Conservation (phyloP, 257 asterid genomes). For the Lycium ferocissimum region DNA sequence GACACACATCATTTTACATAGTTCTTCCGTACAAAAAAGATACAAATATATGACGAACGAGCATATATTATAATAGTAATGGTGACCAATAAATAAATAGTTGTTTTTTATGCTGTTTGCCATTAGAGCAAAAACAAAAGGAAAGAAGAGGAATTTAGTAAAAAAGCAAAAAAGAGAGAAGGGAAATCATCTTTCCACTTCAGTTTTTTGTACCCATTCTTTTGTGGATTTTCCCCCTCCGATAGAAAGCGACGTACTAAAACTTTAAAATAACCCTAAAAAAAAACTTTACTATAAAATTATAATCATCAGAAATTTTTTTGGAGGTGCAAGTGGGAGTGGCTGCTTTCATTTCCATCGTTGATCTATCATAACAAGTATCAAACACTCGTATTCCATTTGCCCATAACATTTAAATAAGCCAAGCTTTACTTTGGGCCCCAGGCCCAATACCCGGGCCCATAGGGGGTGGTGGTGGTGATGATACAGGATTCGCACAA, state of each 20-base stretch:
- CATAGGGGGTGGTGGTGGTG: neutral
- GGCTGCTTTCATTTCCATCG: constrained; percentile 28
- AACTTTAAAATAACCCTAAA: constrained; percentile 7
- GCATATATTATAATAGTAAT: neutral
- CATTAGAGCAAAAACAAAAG: constrained; percentile 20
- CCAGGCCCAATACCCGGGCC: constrained; percentile 17
- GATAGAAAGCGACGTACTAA: constrained; percentile 37
- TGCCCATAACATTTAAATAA: constrained; percentile 1
- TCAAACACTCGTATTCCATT: neutral
- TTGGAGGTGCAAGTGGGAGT: constrained; percentile 32
- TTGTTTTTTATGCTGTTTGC: constrained; percentile 23
- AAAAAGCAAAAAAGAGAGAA: neutral
- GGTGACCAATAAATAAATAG: constrained; percentile 3
- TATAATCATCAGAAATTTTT: neutral
- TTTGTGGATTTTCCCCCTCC: constrained; percentile 10
- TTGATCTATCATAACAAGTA: constrained; percentile 24
- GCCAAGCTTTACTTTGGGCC: neutral
- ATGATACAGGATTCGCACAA: constrained; percentile 4
- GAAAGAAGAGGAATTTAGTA: neutral
- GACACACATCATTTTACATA: neutral
- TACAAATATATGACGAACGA: neutral
- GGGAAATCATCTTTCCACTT: constrained; percentile 35
- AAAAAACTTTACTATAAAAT: neutral
- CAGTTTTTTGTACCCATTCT: constrained; percentile 37
- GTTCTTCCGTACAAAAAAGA: constrained; percentile 20